Percentiles rank a stretch among this genome's conserved stretches.
phyloP scores from a whole-genome alignment of 306 rosid genomes.

The Ormosia emarginata region DNA sequence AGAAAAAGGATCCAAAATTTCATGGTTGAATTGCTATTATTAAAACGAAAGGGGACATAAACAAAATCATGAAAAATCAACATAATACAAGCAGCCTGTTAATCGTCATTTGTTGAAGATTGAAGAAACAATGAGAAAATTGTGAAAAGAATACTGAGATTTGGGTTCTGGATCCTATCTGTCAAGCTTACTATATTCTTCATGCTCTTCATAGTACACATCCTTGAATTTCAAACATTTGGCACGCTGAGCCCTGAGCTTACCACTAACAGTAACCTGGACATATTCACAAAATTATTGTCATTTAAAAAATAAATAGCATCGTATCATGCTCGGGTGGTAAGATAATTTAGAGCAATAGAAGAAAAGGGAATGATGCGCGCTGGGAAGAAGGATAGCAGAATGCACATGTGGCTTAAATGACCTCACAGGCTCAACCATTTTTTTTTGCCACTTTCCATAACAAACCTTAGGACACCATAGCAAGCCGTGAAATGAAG shows the following conservation, averaged over 20 bases:
- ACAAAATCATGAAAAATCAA: neutral
- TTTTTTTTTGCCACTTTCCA: conserved; percentile 54
- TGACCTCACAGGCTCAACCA: conserved; percentile 30
- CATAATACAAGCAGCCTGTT: neutral
- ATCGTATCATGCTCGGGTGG: neutral
- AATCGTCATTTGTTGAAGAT: neutral
- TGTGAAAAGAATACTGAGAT: neutral
- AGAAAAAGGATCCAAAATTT: neutral
- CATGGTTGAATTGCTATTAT: neutral
- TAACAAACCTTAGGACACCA: conserved; percentile 54
- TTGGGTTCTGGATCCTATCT: neutral
- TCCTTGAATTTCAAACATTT: conserved; percentile 60
- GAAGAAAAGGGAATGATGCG: neutral
- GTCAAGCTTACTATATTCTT: conserved; percentile 45
- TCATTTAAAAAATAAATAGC: no score
- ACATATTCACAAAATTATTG: conserved; percentile 6
- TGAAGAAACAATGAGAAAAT: neutral
- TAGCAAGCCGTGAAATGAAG: conserved; percentile 47
- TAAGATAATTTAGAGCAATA: neutral
- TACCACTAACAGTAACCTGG: conserved; percentile 21
- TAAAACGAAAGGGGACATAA: neutral
- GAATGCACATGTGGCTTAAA: neutral
- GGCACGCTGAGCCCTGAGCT: conserved; percentile 57
- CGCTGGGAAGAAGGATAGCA: neutral
- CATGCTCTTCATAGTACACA: conserved; percentile 55